Base-by-base conservation (phyloP, 345 rosid genomes). In the Dipteronia sinensis region DNA sequence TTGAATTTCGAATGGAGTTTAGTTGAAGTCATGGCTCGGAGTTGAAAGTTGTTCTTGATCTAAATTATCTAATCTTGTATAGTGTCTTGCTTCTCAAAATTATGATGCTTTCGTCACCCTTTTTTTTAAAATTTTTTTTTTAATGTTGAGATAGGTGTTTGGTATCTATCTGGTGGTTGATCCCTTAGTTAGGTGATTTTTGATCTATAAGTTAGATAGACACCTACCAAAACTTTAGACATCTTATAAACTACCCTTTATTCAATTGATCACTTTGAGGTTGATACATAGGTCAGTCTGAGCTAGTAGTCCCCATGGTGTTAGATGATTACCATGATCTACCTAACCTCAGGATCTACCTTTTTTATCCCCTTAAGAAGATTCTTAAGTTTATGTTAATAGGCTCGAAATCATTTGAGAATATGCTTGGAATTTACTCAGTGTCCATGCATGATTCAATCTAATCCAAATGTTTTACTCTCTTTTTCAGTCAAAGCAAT, bases 401-500 rank as follows among this genome's bases (percentile, higher is more conserved):
- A 58, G 63, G 25, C 10, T 13, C 59, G 20, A 61, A 29, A 75
- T 7, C 19, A 27, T 71, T 40, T 72, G 20, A 44, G 58, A 55
- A 69, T 56, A 63, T 73, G 25, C 72, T 73, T 72, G 25, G 63
- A 66, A 62, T 70, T 67, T 51, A 15, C 13, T n/a, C 29, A 4
- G 20, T 27, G 13, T 46, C 10, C 49, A 1, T 58, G 63, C 22
- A 58, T 19, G 71, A 16, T 75, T 11, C 17, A 12, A 19, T 75
- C 59, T 51, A 65, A 66, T 20, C 7, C 22, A 17, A 17, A 2
- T 20, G 20, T 31, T 64, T 64, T 23, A 19, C 22, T 44, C 23
- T 34, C 6, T 7, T 22, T 25, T 65, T 19, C 86, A 84, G 86
- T 73, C 86, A 38, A 84, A 84, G 78, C 86, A 84, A 80, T 84